Evolutionary conservation across 2,329 filamentous ascomycete species (phyloP), one percentile per base, ranked within the genome.

Genomic region (Penicillium nordicum): DNA sequence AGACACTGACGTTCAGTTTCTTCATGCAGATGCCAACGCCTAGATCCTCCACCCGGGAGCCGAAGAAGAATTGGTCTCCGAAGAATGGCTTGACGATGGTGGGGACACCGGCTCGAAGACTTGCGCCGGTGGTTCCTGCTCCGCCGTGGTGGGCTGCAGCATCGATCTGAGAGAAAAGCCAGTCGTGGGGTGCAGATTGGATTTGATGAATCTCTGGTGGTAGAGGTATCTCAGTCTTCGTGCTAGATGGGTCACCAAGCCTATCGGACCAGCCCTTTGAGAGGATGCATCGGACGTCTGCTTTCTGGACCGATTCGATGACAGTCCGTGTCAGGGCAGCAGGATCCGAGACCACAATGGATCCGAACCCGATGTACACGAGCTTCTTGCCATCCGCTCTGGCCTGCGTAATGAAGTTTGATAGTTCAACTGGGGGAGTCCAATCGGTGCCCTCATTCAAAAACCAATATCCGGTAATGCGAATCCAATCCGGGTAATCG

Each of bases 391-490:
- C 81, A 67, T 99, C 93, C 5, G 78, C 78, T 3, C 90, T 84
- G 4, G 94, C 93, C 66, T 88, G 85, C n/a, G 83, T 75, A 69
- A 99, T 97, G 67, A 99, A 99, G 4, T 84, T 83, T 4, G 80
- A 77, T 6, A 99, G 82, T 47, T 93, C 91, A 29, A 81, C 73
- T 0, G 92, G 89, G 1, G 94, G 92, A 44, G 82, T 80, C 81
- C 87, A 97, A 27, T 80, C 77, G 56, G 80, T 74, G 4, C 78
- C 80, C 72, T 97, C 93, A 63, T 96, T 88, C 47, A 99, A 77
- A 74, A 99, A 97, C 94, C 94, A 99, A 76, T 99, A 97, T 0
- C 94, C 94, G 0, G 94, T 97, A 8, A 97, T 90, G 42, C 91
- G 86, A 71, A 99, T 94, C 94, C 94, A 99, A 73, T 97, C 94